Conservation (phyloP, 1,284 basidiomycete species). For the Hymenochaete sp. region DNA sequence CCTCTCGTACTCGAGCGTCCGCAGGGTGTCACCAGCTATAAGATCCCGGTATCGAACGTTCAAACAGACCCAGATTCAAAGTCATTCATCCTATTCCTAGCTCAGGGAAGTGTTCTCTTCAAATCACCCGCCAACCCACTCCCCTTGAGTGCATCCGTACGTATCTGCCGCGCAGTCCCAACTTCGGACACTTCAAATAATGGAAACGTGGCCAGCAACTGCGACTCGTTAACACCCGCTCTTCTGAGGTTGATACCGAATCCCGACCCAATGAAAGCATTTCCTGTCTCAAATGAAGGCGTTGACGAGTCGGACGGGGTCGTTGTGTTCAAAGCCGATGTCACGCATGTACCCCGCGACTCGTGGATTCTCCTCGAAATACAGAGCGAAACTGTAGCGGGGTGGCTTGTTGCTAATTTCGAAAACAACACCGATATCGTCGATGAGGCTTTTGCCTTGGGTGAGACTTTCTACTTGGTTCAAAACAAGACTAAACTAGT, state of each 20-base stretch:
- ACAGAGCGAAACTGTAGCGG: constrained; percentile 40
- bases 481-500: not conserved
- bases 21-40: constrained; percentile 35
- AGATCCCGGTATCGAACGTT: constrained; percentile 37
- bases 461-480: constrained; percentile 32
- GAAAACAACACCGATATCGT: constrained; percentile 26
- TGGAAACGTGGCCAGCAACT: constrained; percentile 23
- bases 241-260: constrained; percentile 54
- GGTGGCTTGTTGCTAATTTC: constrained; percentile 60
- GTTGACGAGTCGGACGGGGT: constrained; percentile 66
- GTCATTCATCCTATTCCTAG: constrained; percentile 47
- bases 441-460: constrained; percentile 30
- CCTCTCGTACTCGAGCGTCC: constrained; percentile 39
- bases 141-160: constrained; percentile 37
- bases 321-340: constrained; percentile 50
- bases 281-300: constrained; percentile 60
- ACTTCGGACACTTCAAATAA: not conserved
- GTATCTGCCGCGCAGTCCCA: constrained; percentile 29
- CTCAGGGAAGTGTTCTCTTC: constrained; percentile 43
- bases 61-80: constrained; percentile 5
- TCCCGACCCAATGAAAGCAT: constrained; percentile 40
- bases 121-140: constrained; percentile 40
- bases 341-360: constrained; percentile 21
- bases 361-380: constrained; percentile 46
- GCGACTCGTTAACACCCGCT: constrained; percentile 35